A percentile compares a stretch with the other conserved stretches of the same genome.
Evolutionary conservation across 345 rosid species (phyloP).

Genomic region (Rubroshorea leprosula): DNA sequence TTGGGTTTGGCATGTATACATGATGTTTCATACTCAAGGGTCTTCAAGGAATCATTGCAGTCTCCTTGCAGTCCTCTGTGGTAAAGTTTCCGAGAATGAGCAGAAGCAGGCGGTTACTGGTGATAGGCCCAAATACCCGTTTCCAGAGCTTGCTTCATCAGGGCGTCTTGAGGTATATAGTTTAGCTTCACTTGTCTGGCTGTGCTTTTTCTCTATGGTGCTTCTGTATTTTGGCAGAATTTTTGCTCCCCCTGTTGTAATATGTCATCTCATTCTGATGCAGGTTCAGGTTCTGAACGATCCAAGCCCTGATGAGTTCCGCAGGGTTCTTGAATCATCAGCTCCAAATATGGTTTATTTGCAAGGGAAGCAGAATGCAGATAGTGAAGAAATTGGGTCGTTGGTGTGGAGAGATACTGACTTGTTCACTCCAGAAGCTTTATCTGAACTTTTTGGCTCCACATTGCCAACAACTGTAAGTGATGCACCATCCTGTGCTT

Average conservation of each 20-base stretch:
- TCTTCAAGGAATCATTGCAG: constrained; percentile 82
- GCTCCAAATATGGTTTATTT: constrained; percentile 76
- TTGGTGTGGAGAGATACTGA: constrained; percentile 55
- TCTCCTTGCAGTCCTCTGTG: constrained; percentile 69
- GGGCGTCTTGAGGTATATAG: constrained; percentile 78
- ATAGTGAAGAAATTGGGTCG: constrained; percentile 66
- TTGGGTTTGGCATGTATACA: constrained; percentile 57
- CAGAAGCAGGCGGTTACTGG: constrained; percentile 38
- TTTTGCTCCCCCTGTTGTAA: constrained; percentile 10
- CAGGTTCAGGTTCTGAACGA: constrained; percentile 77
- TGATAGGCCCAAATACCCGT: constrained; percentile 56
- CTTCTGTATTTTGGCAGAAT: neutral
- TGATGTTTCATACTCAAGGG: constrained; percentile 95
- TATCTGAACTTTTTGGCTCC: constrained; percentile 67
- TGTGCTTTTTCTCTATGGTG: too few species aligned
- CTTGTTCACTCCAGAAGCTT: constrained; percentile 64
- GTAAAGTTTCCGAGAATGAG: constrained; percentile 39
- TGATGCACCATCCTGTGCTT: constrained; percentile 19
- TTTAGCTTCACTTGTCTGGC: too few species aligned
- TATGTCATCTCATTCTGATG: constrained; percentile 20
- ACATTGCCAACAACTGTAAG: constrained; percentile 80
- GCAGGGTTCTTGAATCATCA: constrained; percentile 43
- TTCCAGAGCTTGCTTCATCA: constrained; percentile 75
- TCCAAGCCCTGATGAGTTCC: constrained; percentile 70
- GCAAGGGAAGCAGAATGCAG: constrained; percentile 73